phyloP scores from a whole-genome alignment of 1,139 yeast species.

The Debaryomyces sp. region DNA sequence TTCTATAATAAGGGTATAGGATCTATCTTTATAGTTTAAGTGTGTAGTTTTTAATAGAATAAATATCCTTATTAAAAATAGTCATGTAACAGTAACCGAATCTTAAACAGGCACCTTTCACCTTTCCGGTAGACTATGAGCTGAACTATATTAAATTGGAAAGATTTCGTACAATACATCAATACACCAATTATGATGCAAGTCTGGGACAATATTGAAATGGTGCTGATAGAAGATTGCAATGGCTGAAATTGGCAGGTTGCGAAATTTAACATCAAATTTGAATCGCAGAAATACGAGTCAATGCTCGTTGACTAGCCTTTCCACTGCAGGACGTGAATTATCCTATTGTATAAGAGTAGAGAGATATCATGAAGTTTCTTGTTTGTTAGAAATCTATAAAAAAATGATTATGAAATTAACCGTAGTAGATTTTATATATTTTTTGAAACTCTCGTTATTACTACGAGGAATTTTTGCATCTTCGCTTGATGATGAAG shows the following conservation, averaged over 20 bases:
- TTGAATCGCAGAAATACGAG: background rate
- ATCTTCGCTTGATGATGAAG: background rate
- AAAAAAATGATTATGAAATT: background rate
- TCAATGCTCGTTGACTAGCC: background rate
- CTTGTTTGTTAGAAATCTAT: constrained; percentile 1
- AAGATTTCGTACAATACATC: background rate
- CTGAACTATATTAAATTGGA: background rate
- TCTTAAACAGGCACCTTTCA: background rate
- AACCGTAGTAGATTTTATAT: background rate
- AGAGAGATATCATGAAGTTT: background rate
- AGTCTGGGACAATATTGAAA: background rate
- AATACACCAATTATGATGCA: background rate
- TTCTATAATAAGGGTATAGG: constrained; percentile 6
- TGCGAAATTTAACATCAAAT: background rate
- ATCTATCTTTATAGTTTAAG: background rate
- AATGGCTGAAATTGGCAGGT: constrained; percentile 2
- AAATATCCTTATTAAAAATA: background rate
- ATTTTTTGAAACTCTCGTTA: background rate
- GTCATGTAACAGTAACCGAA: background rate
- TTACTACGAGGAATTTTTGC: background rate
- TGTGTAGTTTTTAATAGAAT: background rate
- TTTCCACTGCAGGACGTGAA: background rate
- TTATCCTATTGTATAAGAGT: background rate
- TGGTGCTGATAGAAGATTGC: background rate
- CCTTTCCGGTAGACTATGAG: background rate